Evolutionary conservation across 2,329 filamentous ascomycete species (phyloP), one percentile per base, ranked within the genome.

Genomic region (Diaporthe destruens): DNA sequence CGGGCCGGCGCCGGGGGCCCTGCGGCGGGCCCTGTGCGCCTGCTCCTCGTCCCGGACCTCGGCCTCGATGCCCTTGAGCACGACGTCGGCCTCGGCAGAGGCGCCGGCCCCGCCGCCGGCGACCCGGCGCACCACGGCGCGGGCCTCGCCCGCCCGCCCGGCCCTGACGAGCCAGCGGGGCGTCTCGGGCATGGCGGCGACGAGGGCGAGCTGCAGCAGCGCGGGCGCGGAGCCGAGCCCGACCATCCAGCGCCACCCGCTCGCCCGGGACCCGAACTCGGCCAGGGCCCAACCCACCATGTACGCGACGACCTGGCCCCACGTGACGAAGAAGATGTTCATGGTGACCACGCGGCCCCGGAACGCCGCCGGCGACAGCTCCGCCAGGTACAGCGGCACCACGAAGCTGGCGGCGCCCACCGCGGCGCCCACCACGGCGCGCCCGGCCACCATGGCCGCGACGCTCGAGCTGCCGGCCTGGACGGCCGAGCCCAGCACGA

Each of bases 231-330:
- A 93, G 0, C 95, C 96, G 0, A 98, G 82, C 0, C 95, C 95
- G 0, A 98, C 95, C 89, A 98, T 95, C 91, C 93, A 97, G 65
- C 94, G 87, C 95, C 96, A 98, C 1, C 93, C 94, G 16, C 87
- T 88, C 47, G 78, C 79, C 29, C 80, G 77, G 72, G 83, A 80
- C 0, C 85, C 88, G 72, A 85, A 85, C 71, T 88, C 86, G 7
- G 90, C 87, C 59, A 97, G 92, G 0, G 87, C 81, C 92, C 93
- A 98, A 1, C 96, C 96, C 8, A 95, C 84, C 1, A 97, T 80
- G 81, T 98, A 98, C 2, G 96, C 95, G 25, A 97, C 89, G 2
- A 98, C 93, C 82, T 98, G 95, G 0, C 96, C 96, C 14, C 93
- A 85, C 0, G 95, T 98, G 71, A 98, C 92, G 76, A 97, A 95